Percentiles rank a stretch among this genome's conserved stretches.
Conservation (phyloP, 139 green algal species). For the Chlamydomonas eustigma region DNA sequence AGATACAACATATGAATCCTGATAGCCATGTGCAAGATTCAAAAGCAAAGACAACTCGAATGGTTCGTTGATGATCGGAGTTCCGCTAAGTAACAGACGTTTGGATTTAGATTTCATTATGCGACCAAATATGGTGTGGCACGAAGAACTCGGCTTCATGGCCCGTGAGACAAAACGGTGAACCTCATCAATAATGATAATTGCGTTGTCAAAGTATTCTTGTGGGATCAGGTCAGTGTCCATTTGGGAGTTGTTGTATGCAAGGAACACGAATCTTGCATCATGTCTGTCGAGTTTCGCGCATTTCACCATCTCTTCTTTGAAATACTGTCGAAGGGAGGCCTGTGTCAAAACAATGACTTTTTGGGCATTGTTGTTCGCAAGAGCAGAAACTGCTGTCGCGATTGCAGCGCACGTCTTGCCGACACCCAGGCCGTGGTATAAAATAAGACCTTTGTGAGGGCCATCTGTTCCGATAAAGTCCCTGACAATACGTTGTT, state of each 20-base stretch:
- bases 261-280: background rate
- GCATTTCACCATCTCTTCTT: constrained; percentile 3
- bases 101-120: background rate
- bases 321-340: background rate
- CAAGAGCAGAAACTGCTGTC: background rate
- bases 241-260: constrained; percentile 5
- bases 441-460: constrained; percentile 12
- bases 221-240: background rate
- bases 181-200: constrained; percentile 20
- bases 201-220: background rate
- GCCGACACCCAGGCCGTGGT: constrained; percentile 16
- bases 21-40: background rate
- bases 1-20: background rate
- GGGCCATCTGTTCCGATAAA: background rate
- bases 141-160: background rate
- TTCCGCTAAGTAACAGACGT: constrained; percentile 5
- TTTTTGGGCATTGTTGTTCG: background rate
- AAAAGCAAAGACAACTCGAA: background rate
- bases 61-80: constrained; percentile 14
- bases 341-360: background rate
- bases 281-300: background rate
- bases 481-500: too few relatives aligned
- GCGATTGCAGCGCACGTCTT: constrained; percentile 21
- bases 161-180: constrained; percentile 12
- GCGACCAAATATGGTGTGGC: background rate